Evolutionary conservation across 2,329 filamentous ascomycete genomes (phyloP).

Genomic region (Fusarium illudens): DNA sequence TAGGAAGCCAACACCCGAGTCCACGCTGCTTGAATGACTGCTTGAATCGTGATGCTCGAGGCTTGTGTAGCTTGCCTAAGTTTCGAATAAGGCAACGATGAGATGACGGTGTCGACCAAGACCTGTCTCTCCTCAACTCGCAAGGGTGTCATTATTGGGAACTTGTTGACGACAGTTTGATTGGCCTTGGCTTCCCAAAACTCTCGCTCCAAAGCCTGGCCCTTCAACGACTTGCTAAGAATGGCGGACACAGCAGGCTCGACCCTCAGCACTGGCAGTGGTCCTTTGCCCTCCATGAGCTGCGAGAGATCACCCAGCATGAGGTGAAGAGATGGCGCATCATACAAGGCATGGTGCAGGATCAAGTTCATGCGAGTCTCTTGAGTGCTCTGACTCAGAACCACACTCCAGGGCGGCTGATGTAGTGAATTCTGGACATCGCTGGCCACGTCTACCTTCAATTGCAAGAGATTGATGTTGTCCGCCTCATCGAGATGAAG

Average conservation of each 20-base stretch:
- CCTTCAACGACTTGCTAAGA: conserved; percentile 45
- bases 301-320: conserved; percentile 68
- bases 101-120: conserved; percentile 44
- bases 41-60: conserved; percentile 76
- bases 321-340: conserved; percentile 75
- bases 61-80: conserved; percentile 66
- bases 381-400: conserved; percentile 50
- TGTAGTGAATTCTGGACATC: conserved; percentile 56
- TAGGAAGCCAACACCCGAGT: conserved; percentile 77
- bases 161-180: conserved; percentile 69
- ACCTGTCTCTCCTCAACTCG: conserved; percentile 47
- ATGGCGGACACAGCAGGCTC: conserved; percentile 53
- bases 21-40: conserved; percentile 81
- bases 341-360: conserved; percentile 85
- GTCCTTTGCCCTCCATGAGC: conserved; percentile 36
- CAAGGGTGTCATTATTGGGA: conserved; percentile 78
- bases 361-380: conserved; percentile 53
- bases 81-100: conserved; percentile 52
- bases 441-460: conserved; percentile 48
- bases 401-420: conserved; percentile 70
- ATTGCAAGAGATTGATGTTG: conserved; percentile 46
- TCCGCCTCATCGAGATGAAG: not conserved
- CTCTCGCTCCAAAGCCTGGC: conserved; percentile 47
- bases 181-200: conserved; percentile 72
- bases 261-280: conserved; percentile 35